phyloP scores from a whole-genome alignment of 169 alveolate genomes.

The Cryptosporidium meleagridis region DNA sequence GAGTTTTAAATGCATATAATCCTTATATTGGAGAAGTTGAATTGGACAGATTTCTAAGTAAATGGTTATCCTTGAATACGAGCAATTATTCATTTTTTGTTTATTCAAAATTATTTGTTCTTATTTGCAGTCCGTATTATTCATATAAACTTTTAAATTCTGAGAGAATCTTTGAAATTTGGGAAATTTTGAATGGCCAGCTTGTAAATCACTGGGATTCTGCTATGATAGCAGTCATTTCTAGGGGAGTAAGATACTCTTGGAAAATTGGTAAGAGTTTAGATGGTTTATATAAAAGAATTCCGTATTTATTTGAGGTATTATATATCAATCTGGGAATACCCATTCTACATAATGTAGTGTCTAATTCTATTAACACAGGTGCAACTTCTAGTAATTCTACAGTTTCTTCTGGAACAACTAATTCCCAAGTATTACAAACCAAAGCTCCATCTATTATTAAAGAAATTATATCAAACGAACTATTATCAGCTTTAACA shows the following conservation, averaged over 20 bases:
- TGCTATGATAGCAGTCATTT: slow-evolving; percentile 21
- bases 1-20: slow-evolving; percentile 32
- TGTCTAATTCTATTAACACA: slow-evolving; percentile 33
- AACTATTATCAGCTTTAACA: slow-evolving; percentile 10
- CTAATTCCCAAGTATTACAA: neutral
- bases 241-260: slow-evolving; percentile 66
- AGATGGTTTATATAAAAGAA: neutral
- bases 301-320: slow-evolving; percentile 37
- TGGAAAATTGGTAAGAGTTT: slow-evolving; percentile 24
- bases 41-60: slow-evolving; percentile 1
- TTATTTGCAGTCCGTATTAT: slow-evolving; percentile 10
- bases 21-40: slow-evolving; percentile 28
- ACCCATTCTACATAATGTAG: slow-evolving; percentile 51
- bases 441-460: slow-evolving; percentile 47
- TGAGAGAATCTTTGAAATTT: slow-evolving; percentile 51
- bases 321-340: slow-evolving; percentile 46
- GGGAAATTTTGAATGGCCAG: slow-evolving; percentile 45
- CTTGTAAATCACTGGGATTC: slow-evolving; percentile 55
- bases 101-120: slow-evolving; percentile 30
- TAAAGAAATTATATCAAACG: slow-evolving; percentile 31
- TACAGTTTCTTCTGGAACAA: slow-evolving; percentile 41
- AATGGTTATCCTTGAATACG: slow-evolving; percentile 46
- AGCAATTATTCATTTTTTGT: slow-evolving; percentile 34
- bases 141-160: slow-evolving; percentile 31
- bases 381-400: slow-evolving; percentile 63